phyloP scores from a whole-genome alignment of 768 basidiomycete genomes.

The Boletus coccyginus region DNA sequence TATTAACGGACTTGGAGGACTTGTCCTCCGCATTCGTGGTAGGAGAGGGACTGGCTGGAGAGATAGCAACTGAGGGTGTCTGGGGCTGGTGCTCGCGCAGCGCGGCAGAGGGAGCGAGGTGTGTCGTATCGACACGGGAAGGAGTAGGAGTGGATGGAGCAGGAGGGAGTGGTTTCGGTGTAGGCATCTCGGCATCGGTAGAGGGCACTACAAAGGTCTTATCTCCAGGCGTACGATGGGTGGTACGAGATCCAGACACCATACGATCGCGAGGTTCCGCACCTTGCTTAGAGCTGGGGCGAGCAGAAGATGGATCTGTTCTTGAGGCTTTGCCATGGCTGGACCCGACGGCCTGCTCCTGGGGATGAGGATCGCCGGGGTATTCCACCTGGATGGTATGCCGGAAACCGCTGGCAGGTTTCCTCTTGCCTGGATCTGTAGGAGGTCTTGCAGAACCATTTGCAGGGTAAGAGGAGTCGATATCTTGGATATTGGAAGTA shows the following conservation, averaged over 20 bases:
- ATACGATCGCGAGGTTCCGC: conserved; percentile 15
- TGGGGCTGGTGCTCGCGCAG: conserved; percentile 28
- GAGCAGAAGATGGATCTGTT: conserved; percentile 9
- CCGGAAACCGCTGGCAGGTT: conserved; percentile 49
- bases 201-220: conserved; percentile 15
- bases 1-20: conserved; percentile 28
- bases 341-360: conserved; percentile 15
- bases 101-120: conserved; percentile 23
- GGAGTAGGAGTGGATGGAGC: conserved; percentile 19
- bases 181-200: conserved; percentile 7
- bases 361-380: conserved; percentile 47
- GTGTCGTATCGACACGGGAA: conserved; percentile 21
- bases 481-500: conserved; percentile 19
- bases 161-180: conserved; percentile 32
- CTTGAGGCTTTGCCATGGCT: conserved; percentile 24
- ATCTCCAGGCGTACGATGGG: conserved; percentile 10
- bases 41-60: conserved; percentile 42
- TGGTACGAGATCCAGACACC: conserved; percentile 12
- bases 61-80: conserved; percentile 35
- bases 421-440: conserved; percentile 46
- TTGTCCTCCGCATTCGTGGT: conserved; percentile 29
- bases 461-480: conserved; percentile 18
- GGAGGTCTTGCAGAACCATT: conserved; percentile 33
- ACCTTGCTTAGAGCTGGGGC: conserved; percentile 15
- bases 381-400: conserved; percentile 99